Evolutionary conservation across 2,329 filamentous ascomycete genomes (phyloP), one percentile per base, ranked within the genome.

Genomic region (Lachnellula suecica): DNA sequence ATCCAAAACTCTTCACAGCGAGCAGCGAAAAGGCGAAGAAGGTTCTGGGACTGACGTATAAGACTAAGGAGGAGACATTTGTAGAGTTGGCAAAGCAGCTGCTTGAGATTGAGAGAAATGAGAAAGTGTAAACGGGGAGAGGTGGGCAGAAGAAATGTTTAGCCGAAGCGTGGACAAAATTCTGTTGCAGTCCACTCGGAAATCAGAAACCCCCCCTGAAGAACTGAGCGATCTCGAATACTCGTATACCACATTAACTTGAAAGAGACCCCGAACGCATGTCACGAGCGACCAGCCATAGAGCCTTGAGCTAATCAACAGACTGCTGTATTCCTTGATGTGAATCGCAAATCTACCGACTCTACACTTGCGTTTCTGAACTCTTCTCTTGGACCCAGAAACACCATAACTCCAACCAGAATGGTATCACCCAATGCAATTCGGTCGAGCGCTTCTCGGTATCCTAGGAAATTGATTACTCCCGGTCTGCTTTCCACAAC

Each of bases 401-500:
- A 48, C 45, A 48, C 50, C 45, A 31, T 15, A 52, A 52, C 45
- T 40, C 50, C 50, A 38, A 38, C 35, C 24, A 35, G 49, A 51
- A 24, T 51, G 44, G 44, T 52, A 52, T 52, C 44, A 49, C 44
- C 41, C 25, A 40, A 43, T 15, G 22, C 20, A 13, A 13, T 34
- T 27, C n/a, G 11, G n/a, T 23, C n/a, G n/a, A n/a, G n/a, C n/a
- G n/a, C n/a, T n/a, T n/a, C n/a, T n/a, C n/a, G n/a, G n/a, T n/a
- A n/a, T n/a, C n/a, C n/a, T n/a, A n/a, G n/a, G n/a, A n/a, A n/a
- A 17, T 19, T 25, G 34, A 27, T 50, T 57, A 62, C 24, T 60
- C 59, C 15, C 52, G 52, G 38, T 63, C 62, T 23, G 64, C 60
- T 37, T 62, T 61, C 83, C 83, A 87, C 34, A 86, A 75, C 2